Evolutionary conservation across 495 filamentous ascomycete species (phyloP), one percentile per base, ranked within the genome.

Genomic region (Hypoxylon rickii): DNA sequence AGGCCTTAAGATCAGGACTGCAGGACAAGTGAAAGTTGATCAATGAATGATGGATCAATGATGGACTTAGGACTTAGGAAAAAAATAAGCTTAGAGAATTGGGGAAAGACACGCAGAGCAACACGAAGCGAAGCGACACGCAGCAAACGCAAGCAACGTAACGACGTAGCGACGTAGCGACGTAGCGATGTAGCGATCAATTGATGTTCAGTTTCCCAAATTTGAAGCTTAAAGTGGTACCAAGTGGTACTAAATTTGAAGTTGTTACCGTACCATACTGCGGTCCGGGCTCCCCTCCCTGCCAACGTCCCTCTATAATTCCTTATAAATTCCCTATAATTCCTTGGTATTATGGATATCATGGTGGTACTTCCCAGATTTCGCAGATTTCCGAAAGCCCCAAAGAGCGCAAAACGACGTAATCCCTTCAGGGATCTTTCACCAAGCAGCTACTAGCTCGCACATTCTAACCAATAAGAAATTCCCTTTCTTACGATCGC

Each of bases 341-440:
- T n/a, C n/a, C n/a, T n/a, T n/a, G n/a, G n/a, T n/a, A n/a, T n/a
- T n/a, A n/a, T n/a, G n/a, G n/a, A n/a, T n/a, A n/a, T n/a, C n/a
- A n/a, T n/a, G n/a, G n/a, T 3, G 8, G 21, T 45, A 31, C 26
- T 32, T 43, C 43, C 57, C 36, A 39, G 22, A 47, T 40, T 54
- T 54, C 51, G 50, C 57, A 55, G 58, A 56, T 62, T 56, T 46
- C 38, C 47, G 58, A n/a, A n/a, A n/a, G n/a, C n/a, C 33, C 52
- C 46, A 52, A 44, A 47, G 52, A 47, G 59, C 48, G 49, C 48
- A 39, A 41, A 63, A 63, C 53, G 53, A 63, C 53, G 59, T 63
- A 63, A 63, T 63, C 41, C 8, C 13, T 15, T 11, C 49, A 57
- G 44, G 59, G 59, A 58, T 63, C 24, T 48, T 36, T 57, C 52